Base-by-base conservation (phyloP, 1,284 basidiomycete genomes). In the Heimioporus retisporus region DNA sequence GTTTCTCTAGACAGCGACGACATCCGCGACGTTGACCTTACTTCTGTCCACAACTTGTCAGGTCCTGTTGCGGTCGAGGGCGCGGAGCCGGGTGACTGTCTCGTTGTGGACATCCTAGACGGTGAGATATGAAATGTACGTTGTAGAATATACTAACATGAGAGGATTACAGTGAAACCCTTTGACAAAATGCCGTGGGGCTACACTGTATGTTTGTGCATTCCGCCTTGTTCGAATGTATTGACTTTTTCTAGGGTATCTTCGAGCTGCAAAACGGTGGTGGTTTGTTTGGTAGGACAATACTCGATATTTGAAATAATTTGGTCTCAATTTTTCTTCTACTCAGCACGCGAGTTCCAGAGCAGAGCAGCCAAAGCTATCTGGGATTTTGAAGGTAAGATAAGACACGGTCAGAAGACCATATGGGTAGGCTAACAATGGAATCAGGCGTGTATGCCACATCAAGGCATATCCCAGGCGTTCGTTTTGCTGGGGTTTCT, bases 151-250 rank as follows among this genome's bases (percentile, higher is more conserved):
- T 6, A 16, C 43, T 68, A 54, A 57, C 43, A 21, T n/a, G 19
- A 53, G 19, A 46, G 8, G 43, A 62, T 15, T 44, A 35, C 35
- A 90, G 90, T 95, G 43, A 82, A 80, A 23, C 90, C 92, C 4
- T 93, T 93, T 73, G 89, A 91, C 28, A 85, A 92, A 74, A 90
- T 92, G 89, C 91, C 91, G 0, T 95, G 93, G 93, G 93, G 93
- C 0, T 94, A 93, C 75, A 92, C 91, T 1, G 89, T 90, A 72
- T 64, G 81, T 64, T 25, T 48, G 8, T 23, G 6, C 59, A 15
- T 5, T 53, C 55, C n/a, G 28, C 40, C n/a, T 40, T 28, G 16
- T n/a, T n/a, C 21, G 15, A 40, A 18, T 6, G 5, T 23, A 60
- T 60, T 63, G 51, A 69, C 31, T 64, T 65, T 16, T 2, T 55